Base-by-base conservation (phyloP, 805 yeast genomes). In the Ogataea nitratoaversa region DNA sequence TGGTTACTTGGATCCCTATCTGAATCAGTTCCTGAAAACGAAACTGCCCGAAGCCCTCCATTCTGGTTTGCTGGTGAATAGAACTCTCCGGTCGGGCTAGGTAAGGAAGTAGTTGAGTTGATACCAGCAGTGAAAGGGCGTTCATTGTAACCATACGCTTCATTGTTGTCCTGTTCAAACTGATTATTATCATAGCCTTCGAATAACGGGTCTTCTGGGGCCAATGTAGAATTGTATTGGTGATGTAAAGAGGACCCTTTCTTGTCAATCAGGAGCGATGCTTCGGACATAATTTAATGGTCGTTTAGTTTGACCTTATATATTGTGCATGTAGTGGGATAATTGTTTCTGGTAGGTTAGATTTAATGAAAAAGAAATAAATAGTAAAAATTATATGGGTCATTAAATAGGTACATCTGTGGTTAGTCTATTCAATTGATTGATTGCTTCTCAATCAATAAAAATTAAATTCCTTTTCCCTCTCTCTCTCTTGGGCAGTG, bases 81-180 rank as follows among this genome's bases (percentile, higher is more conserved):
- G 35, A 37, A 43, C 18, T 35, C 43, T 3, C 50, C 50, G 11
- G 42, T 33, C 7, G 53, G 49, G 3, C 49, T 41, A 1, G 53
- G 53, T 37, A 49, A 35, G 11, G 53, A 46, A 1, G 40, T 32
- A 2, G 44, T 40, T 8, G 50, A 46, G 8, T 9, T 25, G 14
- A 43, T 30, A 22, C 37, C n/a, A n/a, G n/a, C n/a, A n/a, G n/a
- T n/a, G n/a, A n/a, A n/a, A n/a, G n/a, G n/a, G n/a, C n/a, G n/a
- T n/a, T n/a, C n/a, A n/a, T n/a, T n/a, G n/a, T n/a, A n/a, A n/a
- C n/a, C n/a, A n/a, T n/a, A n/a, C n/a, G n/a, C n/a, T n/a, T n/a
- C n/a, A n/a, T n/a, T n/a, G n/a, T n/a, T n/a, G n/a, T n/a, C n/a
- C n/a, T n/a, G n/a, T n/a, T n/a, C n/a, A n/a, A n/a, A n/a, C n/a